These are phyloP conservation scores for Strobilomyces dryophilus DNA, from an alignment of 768 basidiomycete species.

Conservation along the genomic window DNA sequence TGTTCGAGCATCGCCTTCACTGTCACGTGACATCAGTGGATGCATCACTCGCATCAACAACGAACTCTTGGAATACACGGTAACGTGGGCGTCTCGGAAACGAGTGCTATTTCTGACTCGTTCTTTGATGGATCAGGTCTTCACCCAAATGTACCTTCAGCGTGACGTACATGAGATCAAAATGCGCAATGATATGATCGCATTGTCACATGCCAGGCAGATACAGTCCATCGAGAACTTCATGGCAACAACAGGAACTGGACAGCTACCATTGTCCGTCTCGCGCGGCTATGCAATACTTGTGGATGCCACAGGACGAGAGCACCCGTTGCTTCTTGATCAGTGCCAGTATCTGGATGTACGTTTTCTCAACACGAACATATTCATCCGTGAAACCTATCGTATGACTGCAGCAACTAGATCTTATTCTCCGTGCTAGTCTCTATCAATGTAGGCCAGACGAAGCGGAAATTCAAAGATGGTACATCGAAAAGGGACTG, in stretches of 20 bases:
- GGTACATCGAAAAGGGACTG: conserved; percentile 1
- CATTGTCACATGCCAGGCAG: neutral
- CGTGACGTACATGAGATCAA: neutral
- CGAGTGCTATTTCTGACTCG: neutral
- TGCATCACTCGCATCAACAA: neutral
- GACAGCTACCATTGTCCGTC: neutral
- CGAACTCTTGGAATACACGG: neutral
- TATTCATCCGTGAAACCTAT: neutral
- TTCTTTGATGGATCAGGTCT: neutral
- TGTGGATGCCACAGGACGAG: neutral
- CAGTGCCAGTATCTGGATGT: neutral
- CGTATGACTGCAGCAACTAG: neutral
- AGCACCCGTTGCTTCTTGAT: neutral
- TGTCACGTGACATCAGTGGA: neutral
- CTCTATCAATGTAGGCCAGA: neutral
- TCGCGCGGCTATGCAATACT: neutral
- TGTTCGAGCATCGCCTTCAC: neutral
- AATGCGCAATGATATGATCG: neutral
- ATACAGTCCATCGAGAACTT: neutral
- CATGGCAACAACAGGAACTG: neutral
- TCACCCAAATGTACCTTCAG: neutral
- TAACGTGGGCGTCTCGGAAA: neutral
- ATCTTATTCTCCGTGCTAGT: neutral
- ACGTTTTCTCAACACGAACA: neutral
- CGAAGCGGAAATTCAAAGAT: neutral